These are phyloP conservation scores for Cercospora beticola DNA, from an alignment of 2,329 filamentous ascomycete genomes.

Conservation along the genomic window DNA sequence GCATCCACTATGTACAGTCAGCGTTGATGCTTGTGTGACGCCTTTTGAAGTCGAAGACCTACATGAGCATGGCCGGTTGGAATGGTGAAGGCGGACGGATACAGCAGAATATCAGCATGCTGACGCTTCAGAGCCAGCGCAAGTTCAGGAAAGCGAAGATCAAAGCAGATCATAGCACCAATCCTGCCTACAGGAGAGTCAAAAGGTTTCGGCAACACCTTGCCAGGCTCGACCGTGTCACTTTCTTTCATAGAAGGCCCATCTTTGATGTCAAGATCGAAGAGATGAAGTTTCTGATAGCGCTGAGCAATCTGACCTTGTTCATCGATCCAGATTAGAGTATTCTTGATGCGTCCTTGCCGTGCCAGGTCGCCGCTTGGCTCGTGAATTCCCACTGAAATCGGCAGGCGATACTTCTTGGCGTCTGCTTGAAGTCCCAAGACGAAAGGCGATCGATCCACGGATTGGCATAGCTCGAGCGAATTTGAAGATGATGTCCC, in stretches of 20 bases:
- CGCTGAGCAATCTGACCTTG: slow-evolving; percentile 58
- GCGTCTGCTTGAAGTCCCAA: slow-evolving; percentile 71
- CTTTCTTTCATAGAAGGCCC: slow-evolving; percentile 64
- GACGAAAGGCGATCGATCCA: slow-evolving; percentile 69
- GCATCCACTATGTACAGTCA: slow-evolving; percentile 60
- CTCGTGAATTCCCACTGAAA: slow-evolving; percentile 88
- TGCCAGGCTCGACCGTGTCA: slow-evolving; percentile 67
- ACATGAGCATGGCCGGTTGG: slow-evolving; percentile 75
- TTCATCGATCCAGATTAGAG: slow-evolving; percentile 65
- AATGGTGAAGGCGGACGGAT: slow-evolving; percentile 87
- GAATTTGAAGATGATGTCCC: slow-evolving; percentile 66
- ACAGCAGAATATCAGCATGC: slow-evolving; percentile 74
- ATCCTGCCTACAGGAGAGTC: slow-evolving; percentile 71
- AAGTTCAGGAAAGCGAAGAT: slow-evolving; percentile 79
- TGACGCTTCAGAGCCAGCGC: slow-evolving; percentile 64
- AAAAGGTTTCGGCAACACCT: slow-evolving; percentile 65
- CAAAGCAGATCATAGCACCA: slow-evolving; percentile 84
- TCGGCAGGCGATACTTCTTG: slow-evolving; percentile 60
- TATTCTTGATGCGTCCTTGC: slow-evolving; percentile 60
- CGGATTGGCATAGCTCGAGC: slow-evolving; percentile 67
- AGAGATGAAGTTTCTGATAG: slow-evolving; percentile 82
- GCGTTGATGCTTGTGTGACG: not conserved
- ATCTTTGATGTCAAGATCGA: slow-evolving; percentile 62
- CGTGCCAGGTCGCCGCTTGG: slow-evolving; percentile 51
- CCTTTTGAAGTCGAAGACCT: not conserved